Evolutionary conservation across 2,329 filamentous ascomycete species (phyloP), one percentile per base, ranked within the genome.

Genomic region (Alternaria triticina): DNA sequence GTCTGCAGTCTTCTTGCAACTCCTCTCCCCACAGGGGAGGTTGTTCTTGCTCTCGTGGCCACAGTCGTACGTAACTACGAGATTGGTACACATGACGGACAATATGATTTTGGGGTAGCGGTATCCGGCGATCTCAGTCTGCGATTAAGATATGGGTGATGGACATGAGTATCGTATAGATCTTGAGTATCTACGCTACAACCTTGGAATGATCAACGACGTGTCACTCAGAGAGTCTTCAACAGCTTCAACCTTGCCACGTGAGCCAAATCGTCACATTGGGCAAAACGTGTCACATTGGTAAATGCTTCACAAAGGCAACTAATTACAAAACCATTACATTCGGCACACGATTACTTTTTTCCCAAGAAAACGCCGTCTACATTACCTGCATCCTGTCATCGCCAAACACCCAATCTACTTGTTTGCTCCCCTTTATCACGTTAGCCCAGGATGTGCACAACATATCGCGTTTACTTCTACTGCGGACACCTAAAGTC

Each of bases 401-500:
- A 33, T 27, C 5, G 20, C 28, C 12, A 15, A 54, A 27, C n/a
- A 6, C 11, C 6, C 23, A 17, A 27, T 12, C 20, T 54, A 43
- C 33, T 54, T 30, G 12, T n/a, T 33, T 54, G 30, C 33, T 20
- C 7, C 12, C 36, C 10, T 43, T 22, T 33, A 45, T n/a, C 10
- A 22, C 20, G 28, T 15, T 11, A n/a, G n/a, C 13, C 25, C 40
- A 55, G 20, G 30, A 58, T 61, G 59, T 40, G 46, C 17, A 33
- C 23, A 25, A 40, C 15, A 25, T 44, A 58, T 25, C 22, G 47
- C 17, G 6, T 57, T 5, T 61, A 52, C 40, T 58, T 50, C 40
- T 17, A 46, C n/a, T 61, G 54, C n/a, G 40, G 40, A 13, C 59
- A 61, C 47, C 54, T 58, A 10, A 57, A 44, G 46, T 28, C 13